Base-by-base conservation (phyloP, 768 basidiomycete species). In the Tylopilus plumbeoviolaceoides region DNA sequence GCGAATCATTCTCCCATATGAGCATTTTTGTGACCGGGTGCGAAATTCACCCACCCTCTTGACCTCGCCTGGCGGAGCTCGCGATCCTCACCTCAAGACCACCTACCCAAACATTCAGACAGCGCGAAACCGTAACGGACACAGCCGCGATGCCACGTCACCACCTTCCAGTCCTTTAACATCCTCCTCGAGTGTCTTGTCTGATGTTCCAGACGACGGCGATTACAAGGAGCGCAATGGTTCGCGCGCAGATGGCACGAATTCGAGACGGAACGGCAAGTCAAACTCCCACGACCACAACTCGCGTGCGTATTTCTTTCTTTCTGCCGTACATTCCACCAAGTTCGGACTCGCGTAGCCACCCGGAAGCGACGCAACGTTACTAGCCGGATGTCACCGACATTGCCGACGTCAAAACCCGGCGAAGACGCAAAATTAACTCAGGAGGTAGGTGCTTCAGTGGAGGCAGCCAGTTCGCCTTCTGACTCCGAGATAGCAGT, bases 1-100 rank as follows among this genome's bases (percentile, higher is more conserved):
- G 53, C 83, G 88, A 50, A 90, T 99, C 65, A 90, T 99, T 60
- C 80, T 93, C 41, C 97, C 97, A n/a, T 99, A 92, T 63, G 95
- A 98, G 63, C 83, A 90, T 62, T 98, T 92, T 68, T 86, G 84
- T 52, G 82, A 86, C 44, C 81, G 84, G 45, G 89, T 85, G 42
- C 80, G 83, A 54, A 85, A 81, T 61, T 84, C 84, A 28, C 81
- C 86, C 20, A 64, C 69, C 12, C 57, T 78, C 48, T 75, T 77
- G 15, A 67, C 71, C 36, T 63, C 65, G 42, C 66, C 66, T 14
- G 48, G 58, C 45, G 70, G 75, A 52, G 74, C 73, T 51, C 75
- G 78, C 9, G 71, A 75, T 51, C 67, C 79, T 57, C 80, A 78
- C 42, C 70, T 80, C 50, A 85, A 79, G 70, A 84, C 78, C 31